These are phyloP conservation scores for Penicillium ucsense DNA, from an alignment of 495 filamentous ascomycete genomes.

Conservation along the genomic window DNA sequence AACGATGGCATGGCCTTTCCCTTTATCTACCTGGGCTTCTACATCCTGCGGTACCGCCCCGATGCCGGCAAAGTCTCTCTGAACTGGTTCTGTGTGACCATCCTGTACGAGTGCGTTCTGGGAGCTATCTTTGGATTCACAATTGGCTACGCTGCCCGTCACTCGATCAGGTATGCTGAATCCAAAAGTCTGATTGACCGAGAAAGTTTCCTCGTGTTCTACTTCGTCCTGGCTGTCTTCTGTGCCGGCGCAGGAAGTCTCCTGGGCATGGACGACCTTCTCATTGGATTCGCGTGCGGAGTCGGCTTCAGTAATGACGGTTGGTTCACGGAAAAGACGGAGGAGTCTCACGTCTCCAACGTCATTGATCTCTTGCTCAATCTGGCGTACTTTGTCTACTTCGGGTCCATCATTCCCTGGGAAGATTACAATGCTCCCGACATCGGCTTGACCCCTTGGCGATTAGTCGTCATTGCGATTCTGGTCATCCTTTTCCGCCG, in stretches of 20 bases:
- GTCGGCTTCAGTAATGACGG: slow-evolving; percentile 98
- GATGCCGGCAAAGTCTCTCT: slow-evolving; percentile 58
- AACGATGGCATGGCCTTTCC: slow-evolving; percentile 99
- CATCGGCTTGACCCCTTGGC: slow-evolving; percentile 73
- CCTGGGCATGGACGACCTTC: slow-evolving; percentile 88
- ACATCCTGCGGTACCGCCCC: slow-evolving; percentile 71
- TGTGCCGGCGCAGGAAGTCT: slow-evolving; percentile 91
- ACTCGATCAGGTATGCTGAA: slow-evolving; percentile 85
- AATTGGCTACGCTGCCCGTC: slow-evolving; percentile 80
- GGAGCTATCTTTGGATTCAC: slow-evolving; percentile 82
- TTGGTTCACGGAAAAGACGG: slow-evolving; percentile 97
- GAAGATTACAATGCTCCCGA: slow-evolving; percentile 63
- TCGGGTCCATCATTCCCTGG: slow-evolving; percentile 97
- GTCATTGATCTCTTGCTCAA: slow-evolving; percentile 97
- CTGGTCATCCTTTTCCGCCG: slow-evolving; percentile 93
- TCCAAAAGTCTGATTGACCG: slow-evolving; percentile 79
- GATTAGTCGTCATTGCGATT: slow-evolving; percentile 78
- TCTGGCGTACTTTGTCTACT: slow-evolving; percentile 94
- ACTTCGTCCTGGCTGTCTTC: slow-evolving; percentile 94
- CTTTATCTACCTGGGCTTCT: slow-evolving; percentile 88
- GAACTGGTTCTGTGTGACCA: slow-evolving; percentile 83
- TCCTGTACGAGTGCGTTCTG: slow-evolving; percentile 94
- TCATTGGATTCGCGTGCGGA: slow-evolving; percentile 90
- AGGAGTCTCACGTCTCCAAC: slow-evolving; percentile 97
- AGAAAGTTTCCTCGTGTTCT: slow-evolving; percentile 97